These are phyloP conservation scores for Mallotus nudiflorus DNA, from an alignment of 345 rosid species.

Conservation along the genomic window DNA sequence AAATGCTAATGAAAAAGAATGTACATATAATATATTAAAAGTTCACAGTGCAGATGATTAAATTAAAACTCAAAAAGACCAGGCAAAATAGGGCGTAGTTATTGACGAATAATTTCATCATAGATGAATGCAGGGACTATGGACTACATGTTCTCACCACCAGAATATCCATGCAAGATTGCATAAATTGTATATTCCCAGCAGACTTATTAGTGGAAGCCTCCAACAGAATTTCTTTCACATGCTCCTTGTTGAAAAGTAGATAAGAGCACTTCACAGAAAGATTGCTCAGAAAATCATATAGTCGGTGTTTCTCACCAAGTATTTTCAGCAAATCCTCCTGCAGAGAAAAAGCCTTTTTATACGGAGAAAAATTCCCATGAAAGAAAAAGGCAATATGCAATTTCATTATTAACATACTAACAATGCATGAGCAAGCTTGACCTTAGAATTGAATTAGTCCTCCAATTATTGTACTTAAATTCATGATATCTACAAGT, in stretches of 20 bases:
- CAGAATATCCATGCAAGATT: conserved; percentile 82
- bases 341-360: conserved; percentile 45
- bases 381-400: neutral
- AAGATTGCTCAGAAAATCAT: conserved; percentile 78
- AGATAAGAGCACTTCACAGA: conserved; percentile 86
- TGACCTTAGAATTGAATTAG: neutral
- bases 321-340: conserved; percentile 88
- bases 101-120: neutral
- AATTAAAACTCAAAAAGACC: neutral
- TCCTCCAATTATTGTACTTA: neutral
- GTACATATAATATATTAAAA: too few species aligned
- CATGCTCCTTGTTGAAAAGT: conserved; percentile 87
- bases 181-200: conserved; percentile 45
- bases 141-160: conserved; percentile 62
- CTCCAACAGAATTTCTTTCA: conserved; percentile 73
- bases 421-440: neutral
- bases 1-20: neutral
- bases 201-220: conserved; percentile 59
- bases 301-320: conserved; percentile 80
- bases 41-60: neutral
- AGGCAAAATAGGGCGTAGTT: neutral
- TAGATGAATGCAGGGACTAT: neutral
- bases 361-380: neutral
- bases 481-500: neutral
- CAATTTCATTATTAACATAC: neutral